phyloP scores from a whole-genome alignment of 2,329 filamentous ascomycete genomes.

The Volutella citrinella region DNA sequence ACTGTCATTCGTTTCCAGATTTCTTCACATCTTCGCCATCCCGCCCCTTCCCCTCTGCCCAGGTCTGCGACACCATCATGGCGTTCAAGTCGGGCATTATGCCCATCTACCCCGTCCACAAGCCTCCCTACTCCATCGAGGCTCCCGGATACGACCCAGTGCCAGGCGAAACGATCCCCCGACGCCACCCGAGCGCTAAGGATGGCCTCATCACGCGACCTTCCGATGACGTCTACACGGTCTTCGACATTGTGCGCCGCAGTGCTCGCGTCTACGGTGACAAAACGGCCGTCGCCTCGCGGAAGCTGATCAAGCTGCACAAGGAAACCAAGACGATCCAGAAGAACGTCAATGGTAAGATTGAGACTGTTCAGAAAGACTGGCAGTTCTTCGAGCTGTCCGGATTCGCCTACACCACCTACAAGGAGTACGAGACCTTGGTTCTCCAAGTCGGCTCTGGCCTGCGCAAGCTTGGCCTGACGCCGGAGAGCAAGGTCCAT shows the following conservation, averaged over 20 bases:
- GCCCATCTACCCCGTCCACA: constrained; percentile 58
- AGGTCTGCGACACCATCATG: no score
- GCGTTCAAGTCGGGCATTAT: constrained; percentile 41
- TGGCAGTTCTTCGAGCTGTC: constrained; percentile 87
- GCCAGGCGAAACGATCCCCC: constrained; percentile 78
- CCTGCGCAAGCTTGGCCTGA: constrained; percentile 69
- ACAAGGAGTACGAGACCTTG: constrained; percentile 72
- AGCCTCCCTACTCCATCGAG: constrained; percentile 73
- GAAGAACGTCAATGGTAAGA: constrained; percentile 78
- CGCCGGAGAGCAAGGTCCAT: constrained; percentile 65
- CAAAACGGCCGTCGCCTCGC: constrained; percentile 63
- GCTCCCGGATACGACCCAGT: constrained; percentile 63
- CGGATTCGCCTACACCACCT: constrained; percentile 70
- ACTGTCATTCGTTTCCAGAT: no score
- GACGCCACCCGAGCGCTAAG: constrained; percentile 67
- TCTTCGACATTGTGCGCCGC: constrained; percentile 73
- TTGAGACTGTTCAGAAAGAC: constrained; percentile 78
- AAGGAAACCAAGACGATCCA: constrained; percentile 82
- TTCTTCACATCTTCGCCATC: no score
- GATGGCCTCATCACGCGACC: constrained; percentile 66
- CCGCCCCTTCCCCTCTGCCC: no score
- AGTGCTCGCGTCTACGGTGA: constrained; percentile 61
- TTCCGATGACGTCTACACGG: constrained; percentile 66
- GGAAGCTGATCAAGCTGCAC: constrained; percentile 73
- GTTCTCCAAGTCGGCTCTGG: constrained; percentile 68